Evolutionary conservation across 208 protist genomes (phyloP).

Genomic region (Naegleria gruberi): DNA sequence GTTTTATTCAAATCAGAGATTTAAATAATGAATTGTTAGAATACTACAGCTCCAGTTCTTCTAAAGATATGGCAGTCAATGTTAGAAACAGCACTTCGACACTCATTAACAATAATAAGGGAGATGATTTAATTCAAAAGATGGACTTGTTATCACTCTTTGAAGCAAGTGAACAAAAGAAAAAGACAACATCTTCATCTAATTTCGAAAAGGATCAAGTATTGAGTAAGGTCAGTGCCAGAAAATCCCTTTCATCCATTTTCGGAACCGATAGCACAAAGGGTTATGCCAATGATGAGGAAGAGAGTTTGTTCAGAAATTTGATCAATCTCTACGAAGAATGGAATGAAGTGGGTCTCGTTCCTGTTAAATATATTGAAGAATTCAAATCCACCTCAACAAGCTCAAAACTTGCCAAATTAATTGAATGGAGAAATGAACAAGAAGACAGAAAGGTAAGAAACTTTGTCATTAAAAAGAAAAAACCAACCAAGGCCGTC

Average conservation of each 20-base stretch:
- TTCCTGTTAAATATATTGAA: background rate
- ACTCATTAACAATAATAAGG: background rate
- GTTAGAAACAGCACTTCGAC: background rate
- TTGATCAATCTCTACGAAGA: background rate
- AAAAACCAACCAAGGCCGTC: background rate
- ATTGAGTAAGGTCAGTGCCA: background rate
- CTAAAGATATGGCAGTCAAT: background rate
- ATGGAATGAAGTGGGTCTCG: background rate
- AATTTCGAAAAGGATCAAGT: background rate
- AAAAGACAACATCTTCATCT: background rate
- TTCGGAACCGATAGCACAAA: background rate
- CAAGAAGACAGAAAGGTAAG: background rate
- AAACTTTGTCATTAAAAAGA: conserved; percentile 6
- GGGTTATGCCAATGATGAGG: background rate
- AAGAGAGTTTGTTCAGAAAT: background rate
- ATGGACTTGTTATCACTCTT: background rate
- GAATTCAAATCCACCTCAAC: background rate
- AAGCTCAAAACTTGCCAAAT: background rate
- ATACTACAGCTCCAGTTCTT: background rate
- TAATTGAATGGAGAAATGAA: conserved; percentile 15
- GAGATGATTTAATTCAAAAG: background rate
- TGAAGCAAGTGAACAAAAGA: background rate
- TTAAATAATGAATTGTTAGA: background rate
- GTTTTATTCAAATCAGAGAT: conserved; percentile 1
- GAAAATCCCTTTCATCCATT: background rate